A percentile compares a stretch with the other conserved stretches of the same genome.
Conservation (phyloP, 2,329 filamentous ascomycete genomes). For the Colletotrichum sp. region DNA sequence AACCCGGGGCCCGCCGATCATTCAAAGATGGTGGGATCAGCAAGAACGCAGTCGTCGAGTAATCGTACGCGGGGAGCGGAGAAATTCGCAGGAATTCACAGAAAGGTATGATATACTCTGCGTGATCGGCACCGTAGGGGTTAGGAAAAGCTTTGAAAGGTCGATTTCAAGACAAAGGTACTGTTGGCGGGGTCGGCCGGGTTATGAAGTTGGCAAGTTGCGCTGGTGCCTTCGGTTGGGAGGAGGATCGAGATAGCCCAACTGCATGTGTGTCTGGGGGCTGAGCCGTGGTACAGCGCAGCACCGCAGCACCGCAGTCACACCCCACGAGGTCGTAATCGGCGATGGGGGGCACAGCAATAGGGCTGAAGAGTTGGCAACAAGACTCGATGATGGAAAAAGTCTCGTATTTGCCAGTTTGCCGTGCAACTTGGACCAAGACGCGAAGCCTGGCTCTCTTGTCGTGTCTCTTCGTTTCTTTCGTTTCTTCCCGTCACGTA, state of each 20-base stretch:
- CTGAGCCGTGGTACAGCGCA: slow-evolving; percentile 17
- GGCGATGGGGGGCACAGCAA: slow-evolving; percentile 9
- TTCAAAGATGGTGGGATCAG: not conserved
- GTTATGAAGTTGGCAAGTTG: slow-evolving; percentile 15
- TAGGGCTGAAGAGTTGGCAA: slow-evolving; percentile 5
- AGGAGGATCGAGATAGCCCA: slow-evolving; percentile 12
- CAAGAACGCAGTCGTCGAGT: not conserved
- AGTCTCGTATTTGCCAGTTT: not conserved
- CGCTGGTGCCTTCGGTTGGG: not conserved
- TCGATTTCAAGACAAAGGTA: not conserved
- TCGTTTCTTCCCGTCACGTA: not conserved
- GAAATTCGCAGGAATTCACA: not conserved
- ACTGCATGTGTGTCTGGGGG: slow-evolving; percentile 7
- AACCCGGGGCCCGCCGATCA: not conserved
- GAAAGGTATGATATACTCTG: not conserved
- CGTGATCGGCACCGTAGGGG: not conserved
- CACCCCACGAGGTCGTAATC: slow-evolving; percentile 4
- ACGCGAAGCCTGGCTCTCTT: not conserved
- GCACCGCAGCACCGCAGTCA: slow-evolving; percentile 15
- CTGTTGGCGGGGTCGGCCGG: not conserved
- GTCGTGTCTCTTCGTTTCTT: not conserved
- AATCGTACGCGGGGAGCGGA: too few relatives aligned
- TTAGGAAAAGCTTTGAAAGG: not conserved
- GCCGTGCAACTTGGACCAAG: not conserved
- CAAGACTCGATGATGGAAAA: not conserved